Base-by-base conservation (phyloP, 257 asterid species). In the Schizonepeta tenuifolia region DNA sequence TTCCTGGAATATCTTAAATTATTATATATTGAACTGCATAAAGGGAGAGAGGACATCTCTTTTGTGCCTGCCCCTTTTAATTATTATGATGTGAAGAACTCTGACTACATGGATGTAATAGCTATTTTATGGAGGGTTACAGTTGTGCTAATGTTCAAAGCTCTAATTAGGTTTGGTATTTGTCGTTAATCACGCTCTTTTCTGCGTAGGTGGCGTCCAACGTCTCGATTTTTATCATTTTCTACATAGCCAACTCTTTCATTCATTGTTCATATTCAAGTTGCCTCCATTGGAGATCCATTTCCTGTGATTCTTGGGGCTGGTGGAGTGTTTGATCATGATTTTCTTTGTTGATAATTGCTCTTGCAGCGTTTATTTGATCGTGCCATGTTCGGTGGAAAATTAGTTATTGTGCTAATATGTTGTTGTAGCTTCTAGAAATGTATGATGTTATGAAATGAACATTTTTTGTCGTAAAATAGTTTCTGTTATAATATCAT, bases 71-170 rank as follows among this genome's bases (percentile, higher is more conserved):
- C n/a, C 68, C 69, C 53, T 11, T 59, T 36, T 26, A 60, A 71
- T 71, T 69, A n/a, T n/a, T n/a, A 76, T 67, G 85, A 74, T 43
- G 79, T 66, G 80, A 75, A 70, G 85, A 83, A 47, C 76, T 59
- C 67, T 41, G 33, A 72, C 80, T 76, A 80, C 86, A 85, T 86
- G 91, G 79, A 7, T 78, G 46, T 51, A 71, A 33, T 84, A 81
- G 95, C 83, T 67, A 87, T 83, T 63, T 65, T 69, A 58, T 71
- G 65, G 51, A 67, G 64, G 58, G 57, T 21, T 68, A 65, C 80
- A 67, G 77, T 66, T 79, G 81, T 79, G 69, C 41, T 50, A 24
- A 54, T 43, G 54, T 43, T 73, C 71, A 65, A 71, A 65, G 67
- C 73, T 62, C 26, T 50, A 20, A 60, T n/a, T 67, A 60, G 15